phyloP scores from a whole-genome alignment of 1,139 yeast genomes.

The Tardiomyces depauwii region DNA sequence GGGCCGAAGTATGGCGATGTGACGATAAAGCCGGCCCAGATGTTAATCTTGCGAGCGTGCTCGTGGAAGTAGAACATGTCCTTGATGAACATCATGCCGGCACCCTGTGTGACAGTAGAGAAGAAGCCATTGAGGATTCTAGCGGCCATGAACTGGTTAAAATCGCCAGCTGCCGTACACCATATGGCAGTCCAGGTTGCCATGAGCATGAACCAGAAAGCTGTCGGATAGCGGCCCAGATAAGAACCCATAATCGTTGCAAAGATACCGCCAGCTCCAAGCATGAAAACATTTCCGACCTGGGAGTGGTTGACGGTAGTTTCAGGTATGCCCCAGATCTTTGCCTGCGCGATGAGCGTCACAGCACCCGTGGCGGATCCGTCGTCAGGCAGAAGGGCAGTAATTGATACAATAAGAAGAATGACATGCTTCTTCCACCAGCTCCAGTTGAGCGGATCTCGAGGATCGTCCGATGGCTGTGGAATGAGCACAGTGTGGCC shows the following conservation, averaged over 20 bases:
- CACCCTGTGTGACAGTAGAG: background rate
- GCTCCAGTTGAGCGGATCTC: constrained; percentile 23
- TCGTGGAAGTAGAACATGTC: background rate
- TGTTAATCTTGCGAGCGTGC: background rate
- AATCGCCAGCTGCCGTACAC: background rate
- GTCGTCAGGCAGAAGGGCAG: background rate
- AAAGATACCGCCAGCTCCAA: background rate
- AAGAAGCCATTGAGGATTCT: background rate
- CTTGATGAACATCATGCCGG: background rate
- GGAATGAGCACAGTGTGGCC: constrained; percentile 23
- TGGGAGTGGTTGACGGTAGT: background rate
- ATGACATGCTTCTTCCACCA: constrained; percentile 13
- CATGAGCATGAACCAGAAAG: background rate
- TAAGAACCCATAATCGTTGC: background rate
- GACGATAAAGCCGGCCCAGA: background rate
- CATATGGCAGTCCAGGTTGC: background rate
- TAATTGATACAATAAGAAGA: constrained; percentile 3
- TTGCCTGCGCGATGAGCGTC: background rate
- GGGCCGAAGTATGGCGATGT: background rate
- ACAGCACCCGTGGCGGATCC: background rate
- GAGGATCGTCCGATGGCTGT: constrained; percentile 23
- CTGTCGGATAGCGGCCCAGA: background rate
- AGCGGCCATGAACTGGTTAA: background rate
- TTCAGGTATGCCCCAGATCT: background rate
- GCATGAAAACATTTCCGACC: background rate